These are phyloP conservation scores for Thymus mandschuricus DNA, from an alignment of 257 asterid genomes.

Conservation along the genomic window DNA sequence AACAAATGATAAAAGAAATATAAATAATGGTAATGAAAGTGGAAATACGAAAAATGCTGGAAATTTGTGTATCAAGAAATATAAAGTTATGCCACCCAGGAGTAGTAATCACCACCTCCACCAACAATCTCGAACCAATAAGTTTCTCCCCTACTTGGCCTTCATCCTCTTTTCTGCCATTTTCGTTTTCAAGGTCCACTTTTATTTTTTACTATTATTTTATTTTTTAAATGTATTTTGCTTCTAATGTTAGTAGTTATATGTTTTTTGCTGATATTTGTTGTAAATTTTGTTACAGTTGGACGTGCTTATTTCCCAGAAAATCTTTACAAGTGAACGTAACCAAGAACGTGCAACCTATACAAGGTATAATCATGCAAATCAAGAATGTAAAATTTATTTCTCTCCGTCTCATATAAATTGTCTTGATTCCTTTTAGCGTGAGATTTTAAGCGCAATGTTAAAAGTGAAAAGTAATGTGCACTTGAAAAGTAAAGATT, in stretches of 20 bases:
- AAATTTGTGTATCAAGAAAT: conserved; percentile 22
- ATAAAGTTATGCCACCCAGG: conserved; percentile 59
- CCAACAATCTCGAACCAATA: conserved; percentile 48
- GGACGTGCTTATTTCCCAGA: conserved; percentile 66
- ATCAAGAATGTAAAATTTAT: not conserved
- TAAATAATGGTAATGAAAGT: not conserved
- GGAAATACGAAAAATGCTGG: conserved; percentile 26
- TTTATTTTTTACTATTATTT: not conserved
- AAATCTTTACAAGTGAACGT: conserved; percentile 49
- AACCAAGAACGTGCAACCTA: conserved; percentile 35
- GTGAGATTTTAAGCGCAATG: too few relatives aligned
- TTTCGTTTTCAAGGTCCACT: conserved; percentile 77
- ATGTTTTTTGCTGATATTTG: too few relatives aligned
- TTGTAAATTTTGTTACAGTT: conserved; percentile 45
- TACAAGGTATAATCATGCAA: conserved; percentile 32
- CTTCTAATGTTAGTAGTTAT: not conserved
- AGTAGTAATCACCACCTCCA: conserved; percentile 34
- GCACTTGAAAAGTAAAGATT: too few relatives aligned
- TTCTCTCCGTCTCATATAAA: too few relatives aligned
- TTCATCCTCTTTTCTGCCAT: conserved; percentile 70
- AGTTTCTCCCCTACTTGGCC: conserved; percentile 62
- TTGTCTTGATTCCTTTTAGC: too few relatives aligned
- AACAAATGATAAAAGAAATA: not conserved
- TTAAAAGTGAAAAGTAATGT: too few relatives aligned
- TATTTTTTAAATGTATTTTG: not conserved